Conservation (phyloP, 2,329 filamentous ascomycete species). For the Verticillium nonalfalfae region DNA sequence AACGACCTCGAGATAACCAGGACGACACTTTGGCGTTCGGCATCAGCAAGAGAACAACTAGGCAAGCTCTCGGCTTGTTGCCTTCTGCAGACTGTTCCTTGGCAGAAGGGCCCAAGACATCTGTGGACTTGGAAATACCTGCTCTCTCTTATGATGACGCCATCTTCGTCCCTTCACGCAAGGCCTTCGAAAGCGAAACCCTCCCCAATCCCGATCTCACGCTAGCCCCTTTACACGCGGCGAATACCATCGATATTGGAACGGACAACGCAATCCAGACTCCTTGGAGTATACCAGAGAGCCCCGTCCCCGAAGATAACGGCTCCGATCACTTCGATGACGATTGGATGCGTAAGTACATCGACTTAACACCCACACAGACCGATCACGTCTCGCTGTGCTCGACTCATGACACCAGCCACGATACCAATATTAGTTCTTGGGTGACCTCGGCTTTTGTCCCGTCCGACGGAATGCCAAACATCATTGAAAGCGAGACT, state of each 20-base stretch:
- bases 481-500: no score
- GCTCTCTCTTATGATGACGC: no score
- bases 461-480: no score
- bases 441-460: no score
- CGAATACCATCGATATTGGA: no score
- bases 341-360: background rate
- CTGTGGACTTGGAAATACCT: constrained; percentile 32
- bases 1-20: no score
- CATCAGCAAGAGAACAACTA: no score
- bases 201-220: no score
- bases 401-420: background rate
- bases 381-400: background rate
- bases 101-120: constrained; percentile 29
- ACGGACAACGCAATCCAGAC: background rate
- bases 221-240: no score
- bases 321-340: background rate
- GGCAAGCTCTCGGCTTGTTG: background rate
- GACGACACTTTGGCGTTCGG: no score
- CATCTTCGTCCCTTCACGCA: no score
- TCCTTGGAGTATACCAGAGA: background rate
- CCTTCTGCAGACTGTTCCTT: background rate
- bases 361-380: background rate
- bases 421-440: background rate
- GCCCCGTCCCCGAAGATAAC: background rate
- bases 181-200: no score